These are phyloP conservation scores for Chromosphaera perkinsii DNA, from an alignment of 208 protist genomes.

Conservation along the genomic window DNA sequence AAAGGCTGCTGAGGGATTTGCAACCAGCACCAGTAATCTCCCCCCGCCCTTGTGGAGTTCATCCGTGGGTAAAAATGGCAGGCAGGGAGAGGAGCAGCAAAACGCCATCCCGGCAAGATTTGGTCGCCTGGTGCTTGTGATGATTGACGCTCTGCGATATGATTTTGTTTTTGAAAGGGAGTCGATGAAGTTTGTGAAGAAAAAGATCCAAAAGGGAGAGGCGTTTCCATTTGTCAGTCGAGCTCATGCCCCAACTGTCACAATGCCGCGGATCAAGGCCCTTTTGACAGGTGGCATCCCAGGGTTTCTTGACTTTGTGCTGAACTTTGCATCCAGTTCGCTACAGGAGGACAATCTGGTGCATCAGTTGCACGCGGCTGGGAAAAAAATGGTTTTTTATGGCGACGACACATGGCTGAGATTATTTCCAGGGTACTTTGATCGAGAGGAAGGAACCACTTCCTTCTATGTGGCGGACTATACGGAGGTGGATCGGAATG, in stretches of 20 bases:
- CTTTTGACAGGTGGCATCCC: constrained; percentile 26
- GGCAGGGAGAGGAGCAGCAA: too few relatives aligned
- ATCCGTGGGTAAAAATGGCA: too few relatives aligned
- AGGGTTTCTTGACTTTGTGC: constrained; percentile 28
- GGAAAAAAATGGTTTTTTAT: constrained; percentile 5
- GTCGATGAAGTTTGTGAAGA: neutral
- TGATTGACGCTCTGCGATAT: constrained; percentile 27
- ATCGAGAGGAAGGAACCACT: constrained; percentile 22
- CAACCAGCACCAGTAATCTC: too few relatives aligned
- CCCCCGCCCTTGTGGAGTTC: too few relatives aligned
- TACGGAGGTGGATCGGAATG: constrained; percentile 37
- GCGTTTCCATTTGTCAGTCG: neutral
- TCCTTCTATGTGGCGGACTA: constrained; percentile 35
- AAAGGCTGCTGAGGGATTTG: too few relatives aligned
- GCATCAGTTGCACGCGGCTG: constrained; percentile 1
- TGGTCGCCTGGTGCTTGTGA: constrained; percentile 6
- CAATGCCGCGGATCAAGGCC: constrained; percentile 30
- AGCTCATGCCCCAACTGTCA: constrained; percentile 28
- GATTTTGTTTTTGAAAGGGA: constrained; percentile 27
- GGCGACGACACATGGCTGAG: constrained; percentile 47
- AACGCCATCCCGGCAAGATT: neutral
- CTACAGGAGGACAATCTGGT: constrained; percentile 32
- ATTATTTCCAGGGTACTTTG: constrained; percentile 27
- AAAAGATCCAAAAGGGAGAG: neutral
- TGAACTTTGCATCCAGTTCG: constrained; percentile 14